Evolutionary conservation across 164 flowering plant genomes (phyloP), one percentile per base, ranked within the genome.

Genomic region (Annona squamosa): DNA sequence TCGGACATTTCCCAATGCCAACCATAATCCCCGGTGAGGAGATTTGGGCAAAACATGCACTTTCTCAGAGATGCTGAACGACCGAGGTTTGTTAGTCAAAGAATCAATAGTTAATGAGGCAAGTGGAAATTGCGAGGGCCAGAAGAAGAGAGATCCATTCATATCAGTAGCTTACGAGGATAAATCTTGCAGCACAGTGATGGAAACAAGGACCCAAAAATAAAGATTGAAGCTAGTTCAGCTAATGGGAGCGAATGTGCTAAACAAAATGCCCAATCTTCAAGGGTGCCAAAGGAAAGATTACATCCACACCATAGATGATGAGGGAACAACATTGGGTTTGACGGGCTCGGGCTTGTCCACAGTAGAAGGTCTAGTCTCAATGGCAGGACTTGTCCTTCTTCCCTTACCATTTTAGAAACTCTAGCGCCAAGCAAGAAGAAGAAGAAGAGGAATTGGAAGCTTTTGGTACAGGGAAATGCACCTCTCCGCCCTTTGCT

Each of bases 301-400:
- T 74, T 92, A 85, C 72, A 92, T 92, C 69, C 95, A 92, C 80
- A 96, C 90, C 73, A 81, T 98, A 81, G 99, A 2, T 86, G 99
- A 83, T 87, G 98, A 80, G 98, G 98, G 42, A n/a, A n/a, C n/a
- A n/a, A n/a, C n/a, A n/a, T n/a, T n/a, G n/a, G n/a, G n/a, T n/a
- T n/a, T n/a, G n/a, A n/a, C n/a, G n/a, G n/a, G n/a, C n/a, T n/a
- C n/a, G n/a, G n/a, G n/a, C n/a, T n/a, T n/a, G n/a, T n/a, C n/a
- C n/a, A n/a, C n/a, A n/a, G n/a, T n/a, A n/a, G n/a, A n/a, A n/a
- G n/a, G n/a, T n/a, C n/a, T n/a, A n/a, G n/a, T n/a, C n/a, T n/a
- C n/a, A n/a, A n/a, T n/a, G n/a, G n/a, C n/a, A n/a, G n/a, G n/a
- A n/a, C n/a, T n/a, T n/a, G n/a, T n/a, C n/a, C n/a, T n/a, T n/a